Evolutionary conservation across 2,329 filamentous ascomycete genomes (phyloP).

Genomic region (Pseudogymnoascus sp.): DNA sequence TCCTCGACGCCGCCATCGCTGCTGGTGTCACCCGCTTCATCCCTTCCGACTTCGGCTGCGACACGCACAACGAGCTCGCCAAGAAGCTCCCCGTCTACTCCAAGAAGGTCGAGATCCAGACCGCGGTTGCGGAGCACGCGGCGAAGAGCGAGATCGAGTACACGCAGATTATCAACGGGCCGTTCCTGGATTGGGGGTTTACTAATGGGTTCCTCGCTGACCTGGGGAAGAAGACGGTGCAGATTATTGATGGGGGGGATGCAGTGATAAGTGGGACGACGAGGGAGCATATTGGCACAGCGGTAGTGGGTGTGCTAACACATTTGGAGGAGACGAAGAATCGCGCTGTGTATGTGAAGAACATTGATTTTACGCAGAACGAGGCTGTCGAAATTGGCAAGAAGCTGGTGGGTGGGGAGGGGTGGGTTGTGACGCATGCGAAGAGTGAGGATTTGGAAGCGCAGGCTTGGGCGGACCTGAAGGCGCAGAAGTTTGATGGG

Average conservation of each 20-base stretch:
- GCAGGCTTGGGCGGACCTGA: conserved; percentile 16
- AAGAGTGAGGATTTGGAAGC: conserved; percentile 14
- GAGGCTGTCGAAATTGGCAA: conserved; percentile 28
- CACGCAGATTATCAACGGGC: conserved; percentile 43
- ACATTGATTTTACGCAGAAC: conserved; percentile 37
- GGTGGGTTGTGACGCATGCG: conserved; percentile 19
- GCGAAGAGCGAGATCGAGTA: conserved; percentile 40
- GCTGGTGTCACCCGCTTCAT: conserved; percentile 54
- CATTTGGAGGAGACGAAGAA: conserved; percentile 47
- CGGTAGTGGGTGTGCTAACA: conserved; percentile 39
- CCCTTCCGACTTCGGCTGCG: conserved; percentile 46
- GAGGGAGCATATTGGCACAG: conserved; percentile 37
- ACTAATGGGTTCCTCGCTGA: conserved; percentile 36
- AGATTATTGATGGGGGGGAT: conserved; percentile 43
- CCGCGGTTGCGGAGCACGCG: conserved; percentile 34
- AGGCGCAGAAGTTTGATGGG: conserved; percentile 21
- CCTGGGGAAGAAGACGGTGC: conserved; percentile 32
- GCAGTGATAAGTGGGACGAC: conserved; percentile 39
- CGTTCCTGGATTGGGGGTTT: conserved; percentile 52
- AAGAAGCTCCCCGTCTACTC: conserved; percentile 41
- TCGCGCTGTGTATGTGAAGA: conserved; percentile 37
- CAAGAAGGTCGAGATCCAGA: conserved; percentile 37
- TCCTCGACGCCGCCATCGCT: conserved; percentile 49
- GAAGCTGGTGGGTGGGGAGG: conserved; percentile 25
- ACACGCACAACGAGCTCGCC: conserved; percentile 31